phyloP scores from a whole-genome alignment of 75 land plant genomes.

The Sequoia sempervirens region DNA sequence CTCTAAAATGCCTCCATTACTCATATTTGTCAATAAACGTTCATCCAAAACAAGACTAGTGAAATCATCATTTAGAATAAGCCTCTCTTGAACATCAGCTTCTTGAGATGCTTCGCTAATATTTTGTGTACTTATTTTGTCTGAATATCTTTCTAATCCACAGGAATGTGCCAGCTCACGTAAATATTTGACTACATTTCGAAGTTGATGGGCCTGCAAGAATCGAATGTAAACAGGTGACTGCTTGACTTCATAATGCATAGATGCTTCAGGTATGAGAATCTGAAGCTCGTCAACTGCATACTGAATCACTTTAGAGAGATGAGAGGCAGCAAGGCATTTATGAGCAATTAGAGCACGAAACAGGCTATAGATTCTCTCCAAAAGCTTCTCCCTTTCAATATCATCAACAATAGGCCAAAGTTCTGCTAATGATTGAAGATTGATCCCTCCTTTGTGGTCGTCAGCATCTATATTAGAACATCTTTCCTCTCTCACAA shows the following conservation, averaged over 20 bases:
- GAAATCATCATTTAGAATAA: slow-evolving; percentile 50
- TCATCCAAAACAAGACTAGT: slow-evolving; percentile 53
- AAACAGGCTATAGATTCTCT: no score
- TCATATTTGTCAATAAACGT: slow-evolving; percentile 21
- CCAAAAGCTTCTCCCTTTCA: no score
- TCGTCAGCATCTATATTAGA: background rate
- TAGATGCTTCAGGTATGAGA: slow-evolving; percentile 40
- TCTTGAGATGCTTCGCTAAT: slow-evolving; percentile 12
- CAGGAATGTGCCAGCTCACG: slow-evolving; percentile 71
- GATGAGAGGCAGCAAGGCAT: no score
- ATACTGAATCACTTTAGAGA: slow-evolving; percentile 27
- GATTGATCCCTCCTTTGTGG: background rate
- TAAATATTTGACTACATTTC: slow-evolving; percentile 60
- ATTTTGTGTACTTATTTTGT: slow-evolving; percentile 24
- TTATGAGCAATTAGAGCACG: no score
- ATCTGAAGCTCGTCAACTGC: slow-evolving; percentile 62
- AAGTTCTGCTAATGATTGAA: slow-evolving; percentile 8
- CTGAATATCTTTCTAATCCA: slow-evolving; percentile 47
- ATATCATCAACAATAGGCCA: no score
- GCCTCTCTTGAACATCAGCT: slow-evolving; percentile 33
- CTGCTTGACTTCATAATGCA: slow-evolving; percentile 42
- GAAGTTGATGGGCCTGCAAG: slow-evolving; percentile 54
- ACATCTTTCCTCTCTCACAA: background rate
- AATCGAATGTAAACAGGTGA: slow-evolving; percentile 74
- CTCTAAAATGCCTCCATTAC: background rate